Evolutionary conservation across 2,329 filamentous ascomycete genomes (phyloP).

Genomic region (Fusarium poae): DNA sequence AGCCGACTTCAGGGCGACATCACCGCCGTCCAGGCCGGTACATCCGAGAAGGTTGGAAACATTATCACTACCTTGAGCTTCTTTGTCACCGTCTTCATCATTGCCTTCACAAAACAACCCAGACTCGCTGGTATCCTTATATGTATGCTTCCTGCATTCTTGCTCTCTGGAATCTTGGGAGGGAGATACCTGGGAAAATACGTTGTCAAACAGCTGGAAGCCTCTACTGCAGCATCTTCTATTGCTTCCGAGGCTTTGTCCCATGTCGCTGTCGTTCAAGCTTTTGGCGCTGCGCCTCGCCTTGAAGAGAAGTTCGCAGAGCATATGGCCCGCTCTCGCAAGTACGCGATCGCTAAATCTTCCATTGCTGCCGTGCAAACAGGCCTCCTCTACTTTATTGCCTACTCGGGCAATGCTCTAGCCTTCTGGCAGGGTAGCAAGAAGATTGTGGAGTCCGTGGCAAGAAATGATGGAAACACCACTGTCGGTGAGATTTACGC

Average conservation of each 20-base stretch:
- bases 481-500: constrained; percentile 60
- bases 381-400: constrained; percentile 74
- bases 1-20: constrained; percentile 76
- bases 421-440: constrained; percentile 76
- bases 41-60: constrained; percentile 77
- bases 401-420: constrained; percentile 74
- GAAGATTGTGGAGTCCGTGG: constrained; percentile 58
- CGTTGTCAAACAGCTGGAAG: constrained; percentile 60
- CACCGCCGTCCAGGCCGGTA: constrained; percentile 75
- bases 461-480: constrained; percentile 50
- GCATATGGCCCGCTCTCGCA: constrained; percentile 58
- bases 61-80: constrained; percentile 72
- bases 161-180: constrained; percentile 69
- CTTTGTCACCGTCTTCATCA: constrained; percentile 74
- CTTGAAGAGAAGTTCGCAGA: constrained; percentile 62
- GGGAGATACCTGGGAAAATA: constrained; percentile 68
- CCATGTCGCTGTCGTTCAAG: constrained; percentile 71
- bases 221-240: constrained; percentile 63
- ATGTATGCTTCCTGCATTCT: constrained; percentile 71
- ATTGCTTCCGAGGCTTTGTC: constrained; percentile 72
- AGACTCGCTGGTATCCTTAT: constrained; percentile 73
- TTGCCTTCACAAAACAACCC: constrained; percentile 74
- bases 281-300: constrained; percentile 67
- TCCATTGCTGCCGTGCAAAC: constrained; percentile 67
- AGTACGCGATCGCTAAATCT: constrained; percentile 68